Evolutionary conservation across 257 asterid species (phyloP), one percentile per base, ranked within the genome.

Genomic region (Lantana camara): DNA sequence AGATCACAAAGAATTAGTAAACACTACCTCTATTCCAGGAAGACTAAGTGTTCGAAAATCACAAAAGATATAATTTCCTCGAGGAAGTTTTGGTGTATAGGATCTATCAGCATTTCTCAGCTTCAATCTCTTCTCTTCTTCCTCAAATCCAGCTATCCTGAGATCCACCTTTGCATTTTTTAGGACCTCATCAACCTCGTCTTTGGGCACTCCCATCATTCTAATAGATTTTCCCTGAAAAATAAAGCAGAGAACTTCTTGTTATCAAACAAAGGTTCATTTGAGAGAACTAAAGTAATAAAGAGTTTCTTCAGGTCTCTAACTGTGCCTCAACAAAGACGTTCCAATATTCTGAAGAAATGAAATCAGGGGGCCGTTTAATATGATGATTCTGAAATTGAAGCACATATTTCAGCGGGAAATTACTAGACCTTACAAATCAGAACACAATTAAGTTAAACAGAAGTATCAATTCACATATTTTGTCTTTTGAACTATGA

Each of bases 71-170:
- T 87, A 90, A 68, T 58, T 77, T 68, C 97, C 97, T 68, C 72
- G 85, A 41, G 99, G 99, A 66, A 93, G 92, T 72, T 77, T 82
- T 17, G 35, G 63, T 52, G 12, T 57, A 48, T 84, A 66, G 44
- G 60, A 51, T 50, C 82, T 70, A 38, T 74, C 56, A 1, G 44
- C 24, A 72, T 42, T 78, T 71, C 96, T 80, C 66, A 74, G 88
- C 83, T 83, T 80, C 75, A 68, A 41, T 71, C 98, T 87, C 73
- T 65, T 79, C 62, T 85, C 97, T 75, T 92, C 98, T 76, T 92
- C 96, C 64, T 85, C 95, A 77, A 92, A 92, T 35, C 97, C 99
- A 71, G 93, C 89, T 69, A 90, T 87, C 52, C 97, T 84, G 68
- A 74, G 76, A 77, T 93, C 90, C 34, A 23, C 67, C 77, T 85